Evolutionary conservation across 768 basidiomycete genomes (phyloP), one percentile per base, ranked within the genome.

Genomic region (Macrolepiota fuliginosa): DNA sequence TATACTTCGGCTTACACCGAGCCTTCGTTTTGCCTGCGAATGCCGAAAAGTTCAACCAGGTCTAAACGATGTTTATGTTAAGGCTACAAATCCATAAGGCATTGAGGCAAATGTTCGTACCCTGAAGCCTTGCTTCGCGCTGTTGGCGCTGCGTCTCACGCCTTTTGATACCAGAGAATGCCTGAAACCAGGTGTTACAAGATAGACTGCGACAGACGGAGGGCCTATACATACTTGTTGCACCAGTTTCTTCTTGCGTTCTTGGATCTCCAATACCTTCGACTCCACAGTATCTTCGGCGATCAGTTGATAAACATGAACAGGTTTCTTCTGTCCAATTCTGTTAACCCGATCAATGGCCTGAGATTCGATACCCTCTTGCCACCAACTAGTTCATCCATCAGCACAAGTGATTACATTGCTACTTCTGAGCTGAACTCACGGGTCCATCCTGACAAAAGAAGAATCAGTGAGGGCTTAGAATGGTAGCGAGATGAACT

Each of bases 221-320:
- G 27, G 19, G 49, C 19, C 50, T 7, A 42, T 3, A 62, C 68
- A 17, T 64, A 90, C 92, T 75, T 93, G 85, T 68, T 90, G 80
- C 59, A 96, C 86, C 45, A 96, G 72, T 35, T 75, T 76, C 74
- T 93, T 94, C 77, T 95, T 95, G 68, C 82, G 82, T 62, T 91
- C 90, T 71, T 96, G 94, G 62, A 95, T 96, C 25, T 91, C 92
- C 47, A 96, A 79, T 46, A 87, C 93, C 73, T 91, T 94, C 12
- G 90, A 83, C 72, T 96, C 94, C 0, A 95, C 88, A 0, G 94
- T 96, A 66, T 94, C 82, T 66, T 94, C 93, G 0, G 94, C 92
- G 58, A 96, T 93, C 52, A 96, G 76, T 67, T 95, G 94, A 69
- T 94, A 95, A 19, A 95, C 92, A 64, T 90, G 87, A 35, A 96